Evolutionary conservation across 768 basidiomycete species (phyloP), one percentile per base, ranked within the genome.

Genomic region (Phanerodontia chrysosporium): DNA sequence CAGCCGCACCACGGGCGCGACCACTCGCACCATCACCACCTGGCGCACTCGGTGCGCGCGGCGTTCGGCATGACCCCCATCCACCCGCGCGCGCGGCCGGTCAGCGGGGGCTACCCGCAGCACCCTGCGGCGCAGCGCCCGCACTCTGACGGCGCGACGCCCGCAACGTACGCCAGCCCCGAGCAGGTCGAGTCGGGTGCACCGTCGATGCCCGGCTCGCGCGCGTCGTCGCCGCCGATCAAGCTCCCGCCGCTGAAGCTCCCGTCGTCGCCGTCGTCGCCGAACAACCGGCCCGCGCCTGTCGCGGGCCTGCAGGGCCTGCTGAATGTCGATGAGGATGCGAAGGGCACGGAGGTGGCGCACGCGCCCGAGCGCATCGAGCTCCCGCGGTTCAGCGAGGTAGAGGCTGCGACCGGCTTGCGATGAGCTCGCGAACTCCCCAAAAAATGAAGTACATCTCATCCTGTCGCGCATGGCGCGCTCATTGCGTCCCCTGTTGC

Each of bases 41-140:
- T 95, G 36, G 91, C 90, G 3, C 89, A 92, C 67, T 90, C 88
- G 0, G 88, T 96, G 24, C 85, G 90, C 39, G 78, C 87, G 30
- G 94, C 93, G 49, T 97, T 97, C 63, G 92, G 90, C 3, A 95
- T 95, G 90, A 94, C 93, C 6, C 92, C 91, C 0, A 92, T 93
- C 39, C 80, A 81, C 59, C 65, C 69, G 45, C 66, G 68, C 51
- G 60, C 67, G n/a, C 72, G 76, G 2, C 72, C 75, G 73, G 60
- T 73, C 68, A 51, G 53, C 27, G 39, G 42, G 24, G 24, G 52
- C 30, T 55, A 45, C 59, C 56, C 70, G 29, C 68, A 70, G 62
- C 18, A 66, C 53, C 51, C 62, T 67, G 57, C 67, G 57, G 10
- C 39, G 39, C 62, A 45, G 59, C n/a, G n/a, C n/a, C 49, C 67